Percentiles rank a stretch among this genome's conserved stretches.
These are phyloP conservation scores for Streptanthus diversifolius DNA, from an alignment of 345 rosid genomes.

Conservation along the genomic window DNA sequence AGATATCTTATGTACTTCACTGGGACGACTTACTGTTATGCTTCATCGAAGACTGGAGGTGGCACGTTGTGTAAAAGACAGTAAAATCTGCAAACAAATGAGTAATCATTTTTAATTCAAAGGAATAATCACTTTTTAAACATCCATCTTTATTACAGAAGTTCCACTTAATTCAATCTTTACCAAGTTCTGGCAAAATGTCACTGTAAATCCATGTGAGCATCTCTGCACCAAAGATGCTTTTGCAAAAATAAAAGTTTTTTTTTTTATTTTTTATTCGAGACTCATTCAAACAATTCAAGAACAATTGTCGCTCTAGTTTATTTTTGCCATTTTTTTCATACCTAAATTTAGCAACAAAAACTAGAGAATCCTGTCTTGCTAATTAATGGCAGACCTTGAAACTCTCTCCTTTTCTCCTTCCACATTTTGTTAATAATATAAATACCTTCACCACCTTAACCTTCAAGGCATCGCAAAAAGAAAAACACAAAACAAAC, in stretches of 20 bases:
- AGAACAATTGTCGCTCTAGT: not conserved
- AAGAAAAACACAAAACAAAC: not conserved
- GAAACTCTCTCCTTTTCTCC: slow-evolving; percentile 7
- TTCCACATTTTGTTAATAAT: not conserved
- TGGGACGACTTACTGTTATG: no score
- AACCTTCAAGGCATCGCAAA: slow-evolving; percentile 19
- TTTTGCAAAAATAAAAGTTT: not conserved
- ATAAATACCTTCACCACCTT: slow-evolving; percentile 18
- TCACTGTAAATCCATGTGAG: not conserved
- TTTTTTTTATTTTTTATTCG: not conserved
- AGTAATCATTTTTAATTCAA: no score
- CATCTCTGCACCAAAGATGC: not conserved
- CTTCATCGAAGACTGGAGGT: no score
- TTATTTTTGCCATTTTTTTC: not conserved
- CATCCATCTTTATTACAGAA: not conserved
- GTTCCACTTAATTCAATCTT: no score
- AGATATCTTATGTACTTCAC: no score
- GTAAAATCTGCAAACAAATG: no score
- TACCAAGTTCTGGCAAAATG: no score
- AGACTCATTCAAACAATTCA: slow-evolving; percentile 17
- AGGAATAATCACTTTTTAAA: no score
- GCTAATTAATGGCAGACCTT: slow-evolving; percentile 24
- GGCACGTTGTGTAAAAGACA: no score
- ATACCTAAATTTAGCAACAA: slow-evolving; percentile 25
- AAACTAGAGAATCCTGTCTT: not conserved